These are phyloP conservation scores for Hemisphaericaspora lyxosophila DNA, from an alignment of 1,139 yeast species.

Conservation along the genomic window DNA sequence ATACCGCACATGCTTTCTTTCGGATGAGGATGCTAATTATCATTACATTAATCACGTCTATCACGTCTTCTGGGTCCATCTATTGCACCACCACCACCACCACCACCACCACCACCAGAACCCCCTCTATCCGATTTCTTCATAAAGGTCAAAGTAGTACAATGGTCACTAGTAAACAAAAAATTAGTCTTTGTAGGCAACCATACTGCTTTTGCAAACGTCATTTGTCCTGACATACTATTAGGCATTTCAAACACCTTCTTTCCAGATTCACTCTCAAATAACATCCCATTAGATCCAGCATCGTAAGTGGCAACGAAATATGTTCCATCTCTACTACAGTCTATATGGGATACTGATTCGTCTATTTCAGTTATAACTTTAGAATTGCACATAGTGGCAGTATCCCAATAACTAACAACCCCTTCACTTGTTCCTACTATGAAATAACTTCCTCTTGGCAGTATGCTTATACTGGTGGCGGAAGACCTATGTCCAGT, in stretches of 20 bases:
- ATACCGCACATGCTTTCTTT: too few relatives aligned
- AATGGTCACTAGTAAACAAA: slow-evolving; percentile 35
- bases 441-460: slow-evolving; percentile 54
- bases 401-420: slow-evolving; percentile 59
- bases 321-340: slow-evolving; percentile 45
- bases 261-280: slow-evolving; percentile 31
- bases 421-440: slow-evolving; percentile 73
- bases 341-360: slow-evolving; percentile 44
- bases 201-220: slow-evolving; percentile 40
- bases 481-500: slow-evolving; percentile 55
- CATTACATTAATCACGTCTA: not conserved
- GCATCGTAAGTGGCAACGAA: slow-evolving; percentile 48
- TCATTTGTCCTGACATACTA: slow-evolving; percentile 36
- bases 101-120: not conserved
- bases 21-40: too few relatives aligned
- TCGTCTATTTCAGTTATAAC: slow-evolving; percentile 52
- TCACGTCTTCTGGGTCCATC: not conserved
- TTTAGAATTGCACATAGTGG: slow-evolving; percentile 42
- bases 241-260: slow-evolving; percentile 37
- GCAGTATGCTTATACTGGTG: slow-evolving; percentile 54
- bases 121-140: slow-evolving; percentile 15
- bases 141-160: slow-evolving; percentile 30
- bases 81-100: not conserved
- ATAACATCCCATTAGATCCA: slow-evolving; percentile 38
- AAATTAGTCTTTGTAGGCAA: slow-evolving; percentile 39